Evolutionary conservation across 495 filamentous ascomycete species (phyloP).

Genomic region (Wilcoxina mikolae): DNA sequence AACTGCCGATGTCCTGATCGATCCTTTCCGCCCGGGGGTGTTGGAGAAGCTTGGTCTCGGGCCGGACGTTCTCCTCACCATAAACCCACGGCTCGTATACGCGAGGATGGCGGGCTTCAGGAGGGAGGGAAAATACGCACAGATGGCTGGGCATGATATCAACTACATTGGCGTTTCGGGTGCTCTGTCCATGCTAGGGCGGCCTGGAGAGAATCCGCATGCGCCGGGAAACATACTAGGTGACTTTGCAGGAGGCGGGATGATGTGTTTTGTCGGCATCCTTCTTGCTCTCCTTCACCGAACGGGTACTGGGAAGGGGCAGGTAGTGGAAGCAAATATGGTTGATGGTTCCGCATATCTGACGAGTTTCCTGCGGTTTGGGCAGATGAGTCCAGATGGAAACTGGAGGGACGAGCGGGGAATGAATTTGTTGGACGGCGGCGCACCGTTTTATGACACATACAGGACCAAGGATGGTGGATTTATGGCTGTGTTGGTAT

Average conservation of each 20-base stretch:
- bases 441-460: slow-evolving; percentile 73
- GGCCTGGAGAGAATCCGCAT: slow-evolving; percentile 50
- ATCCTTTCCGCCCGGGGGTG: slow-evolving; percentile 82
- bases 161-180: slow-evolving; percentile 83
- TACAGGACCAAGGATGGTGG: slow-evolving; percentile 71
- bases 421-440: slow-evolving; percentile 65
- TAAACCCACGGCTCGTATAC: slow-evolving; percentile 66
- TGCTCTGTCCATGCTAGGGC: slow-evolving; percentile 59
- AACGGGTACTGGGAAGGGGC: slow-evolving; percentile 50
- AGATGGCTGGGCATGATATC: slow-evolving; percentile 95
- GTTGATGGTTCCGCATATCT: slow-evolving; percentile 75
- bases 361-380: slow-evolving; percentile 57
- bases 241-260: slow-evolving; percentile 87
- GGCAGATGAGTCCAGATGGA: slow-evolving; percentile 33
- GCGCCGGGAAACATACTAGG: slow-evolving; percentile 71
- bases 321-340: slow-evolving; percentile 93
- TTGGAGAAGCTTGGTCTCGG: slow-evolving; percentile 68
- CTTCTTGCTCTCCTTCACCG: slow-evolving; percentile 45
- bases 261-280: slow-evolving; percentile 55
- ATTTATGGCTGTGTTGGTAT: slow-evolving; percentile 56
- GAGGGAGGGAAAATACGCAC: slow-evolving; percentile 64
- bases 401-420: slow-evolving; percentile 51
- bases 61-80: slow-evolving; percentile 45
- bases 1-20: slow-evolving; percentile 65
- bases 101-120: slow-evolving; percentile 81